phyloP scores from a whole-genome alignment of 2,329 filamentous ascomycete species.

The Periconia digitata region DNA sequence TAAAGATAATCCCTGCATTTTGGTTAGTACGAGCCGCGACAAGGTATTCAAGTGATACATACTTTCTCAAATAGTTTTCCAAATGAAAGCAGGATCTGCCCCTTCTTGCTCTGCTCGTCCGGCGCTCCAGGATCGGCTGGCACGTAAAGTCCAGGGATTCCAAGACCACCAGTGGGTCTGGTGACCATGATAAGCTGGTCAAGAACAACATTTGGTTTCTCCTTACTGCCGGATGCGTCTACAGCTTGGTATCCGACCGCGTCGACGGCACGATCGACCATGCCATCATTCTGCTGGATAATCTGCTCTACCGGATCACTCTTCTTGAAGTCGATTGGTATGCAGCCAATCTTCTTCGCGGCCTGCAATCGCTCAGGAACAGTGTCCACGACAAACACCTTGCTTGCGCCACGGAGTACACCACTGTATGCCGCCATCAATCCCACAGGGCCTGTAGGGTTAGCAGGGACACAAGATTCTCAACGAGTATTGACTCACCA shows the following conservation, averaged over 20 bases:
- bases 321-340: conserved; percentile 62
- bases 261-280: conserved; percentile 67
- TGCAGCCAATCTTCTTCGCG: conserved; percentile 64
- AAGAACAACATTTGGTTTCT: conserved; percentile 64
- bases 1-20: conserved; percentile 57
- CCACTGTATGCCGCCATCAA: conserved; percentile 68
- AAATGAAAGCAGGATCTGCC: conserved; percentile 65
- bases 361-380: conserved; percentile 61
- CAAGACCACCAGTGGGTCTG: conserved; percentile 61
- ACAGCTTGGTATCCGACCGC: conserved; percentile 68
- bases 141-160: conserved; percentile 59
- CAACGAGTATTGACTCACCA: conserved; percentile 23
- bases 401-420: conserved; percentile 60
- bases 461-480: neutral
- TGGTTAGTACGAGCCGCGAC: conserved; percentile 2
- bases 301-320: conserved; percentile 63
- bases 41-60: neutral
- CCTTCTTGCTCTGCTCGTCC: conserved; percentile 62
- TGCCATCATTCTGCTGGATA: conserved; percentile 58
- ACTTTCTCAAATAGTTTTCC: conserved; percentile 71
- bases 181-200: conserved; percentile 67
- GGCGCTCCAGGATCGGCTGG: conserved; percentile 64
- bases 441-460: conserved; percentile 56
- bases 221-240: conserved; percentile 55
- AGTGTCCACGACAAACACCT: conserved; percentile 64